Conservation (phyloP, 2,329 filamentous ascomycete genomes). For the Hypoxylon sp. region DNA sequence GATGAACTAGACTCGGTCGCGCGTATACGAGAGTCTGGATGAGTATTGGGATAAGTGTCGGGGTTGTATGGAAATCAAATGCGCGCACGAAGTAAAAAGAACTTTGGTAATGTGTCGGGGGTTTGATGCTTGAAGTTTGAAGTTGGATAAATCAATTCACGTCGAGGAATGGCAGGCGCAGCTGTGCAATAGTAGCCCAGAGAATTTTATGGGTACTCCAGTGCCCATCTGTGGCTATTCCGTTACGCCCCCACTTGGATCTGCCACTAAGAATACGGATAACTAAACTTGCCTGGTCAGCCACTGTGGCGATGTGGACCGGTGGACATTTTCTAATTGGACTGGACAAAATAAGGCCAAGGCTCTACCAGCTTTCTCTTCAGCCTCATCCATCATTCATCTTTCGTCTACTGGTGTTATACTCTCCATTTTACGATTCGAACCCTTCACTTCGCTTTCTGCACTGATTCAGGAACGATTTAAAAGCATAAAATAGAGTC, state of each 20-base stretch:
- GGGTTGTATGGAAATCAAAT: background rate
- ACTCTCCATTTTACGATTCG: background rate
- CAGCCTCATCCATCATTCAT: slow-evolving; percentile 47
- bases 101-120: background rate
- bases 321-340: slow-evolving; percentile 35
- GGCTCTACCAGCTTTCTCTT: slow-evolving; percentile 40
- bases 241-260: slow-evolving; percentile 1
- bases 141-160: slow-evolving; percentile 26
- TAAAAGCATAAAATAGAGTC: background rate
- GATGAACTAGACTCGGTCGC: slow-evolving; percentile 54
- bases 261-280: background rate
- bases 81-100: background rate
- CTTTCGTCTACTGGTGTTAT: background rate
- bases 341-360: slow-evolving; percentile 27
- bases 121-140: slow-evolving; percentile 11
- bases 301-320: slow-evolving; percentile 22
- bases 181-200: background rate
- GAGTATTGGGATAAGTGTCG: no score
- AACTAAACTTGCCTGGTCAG: slow-evolving; percentile 3
- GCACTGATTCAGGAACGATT: background rate
- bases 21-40: background rate
- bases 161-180: slow-evolving; percentile 2
- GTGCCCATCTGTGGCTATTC: background rate
- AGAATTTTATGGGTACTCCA: slow-evolving; percentile 31
- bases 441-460: background rate